Conservation (phyloP, 2,329 filamentous ascomycete genomes). For the Colletotrichum nymphaeae region DNA sequence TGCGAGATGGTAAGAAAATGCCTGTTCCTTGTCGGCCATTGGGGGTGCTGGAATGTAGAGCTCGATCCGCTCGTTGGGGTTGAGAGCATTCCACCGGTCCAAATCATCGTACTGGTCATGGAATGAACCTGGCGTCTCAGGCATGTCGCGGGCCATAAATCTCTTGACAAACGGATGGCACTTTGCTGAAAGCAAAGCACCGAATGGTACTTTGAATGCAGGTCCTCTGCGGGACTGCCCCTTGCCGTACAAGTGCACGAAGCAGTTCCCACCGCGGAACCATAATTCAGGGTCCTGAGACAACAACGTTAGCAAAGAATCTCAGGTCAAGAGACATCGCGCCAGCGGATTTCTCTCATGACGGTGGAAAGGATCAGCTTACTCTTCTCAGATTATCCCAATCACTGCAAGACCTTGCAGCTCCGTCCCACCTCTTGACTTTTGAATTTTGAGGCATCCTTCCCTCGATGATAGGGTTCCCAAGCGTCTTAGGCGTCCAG, state of each 20-base stretch:
- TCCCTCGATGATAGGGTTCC: conserved; percentile 43
- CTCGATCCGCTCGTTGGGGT: conserved; percentile 57
- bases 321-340: neutral
- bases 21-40: conserved; percentile 61
- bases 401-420: conserved; percentile 51
- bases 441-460: conserved; percentile 39
- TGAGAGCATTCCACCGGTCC: conserved; percentile 45
- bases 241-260: conserved; percentile 75
- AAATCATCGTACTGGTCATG: conserved; percentile 41
- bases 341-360: no score
- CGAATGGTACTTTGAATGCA: conserved; percentile 74
- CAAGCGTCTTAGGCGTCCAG: conserved; percentile 49
- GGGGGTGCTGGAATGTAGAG: conserved; percentile 77
- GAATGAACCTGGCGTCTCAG: conserved; percentile 19
- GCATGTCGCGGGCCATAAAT: conserved; percentile 49
- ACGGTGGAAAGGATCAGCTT: conserved; percentile 38
- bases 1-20: conserved; percentile 72
- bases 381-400: conserved; percentile 64
- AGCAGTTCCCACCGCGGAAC: conserved; percentile 74
- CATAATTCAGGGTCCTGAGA: conserved; percentile 78
- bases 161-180: conserved; percentile 71
- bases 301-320: neutral
- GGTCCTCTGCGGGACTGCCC: conserved; percentile 74
- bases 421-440: conserved; percentile 65
- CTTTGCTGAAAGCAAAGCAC: conserved; percentile 64